Evolutionary conservation across 2,329 filamentous ascomycete genomes (phyloP).

Genomic region (Fusarium nodosum): DNA sequence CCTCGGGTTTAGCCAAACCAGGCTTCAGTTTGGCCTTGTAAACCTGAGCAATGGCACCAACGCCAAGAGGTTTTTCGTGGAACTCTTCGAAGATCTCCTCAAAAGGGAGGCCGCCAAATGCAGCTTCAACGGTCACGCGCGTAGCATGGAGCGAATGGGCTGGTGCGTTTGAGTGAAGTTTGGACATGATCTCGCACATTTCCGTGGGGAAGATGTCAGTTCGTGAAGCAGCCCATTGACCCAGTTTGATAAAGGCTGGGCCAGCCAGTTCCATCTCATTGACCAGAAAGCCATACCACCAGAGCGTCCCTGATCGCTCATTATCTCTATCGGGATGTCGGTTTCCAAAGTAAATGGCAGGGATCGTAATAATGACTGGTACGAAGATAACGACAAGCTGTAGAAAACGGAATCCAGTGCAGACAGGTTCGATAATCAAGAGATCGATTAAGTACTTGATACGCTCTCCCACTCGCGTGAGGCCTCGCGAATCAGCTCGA

Average conservation of each 20-base stretch:
- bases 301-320: conserved; percentile 84
- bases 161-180: conserved; percentile 92
- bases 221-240: conserved; percentile 97
- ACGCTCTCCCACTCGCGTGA: conserved; percentile 69
- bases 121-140: conserved; percentile 81
- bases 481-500: conserved; percentile 70
- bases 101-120: conserved; percentile 84
- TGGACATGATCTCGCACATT: conserved; percentile 93
- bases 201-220: conserved; percentile 96
- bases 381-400: conserved; percentile 91
- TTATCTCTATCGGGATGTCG: conserved; percentile 74
- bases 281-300: conserved; percentile 95
- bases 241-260: conserved; percentile 98
- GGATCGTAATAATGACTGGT: conserved; percentile 85
- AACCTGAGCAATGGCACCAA: conserved; percentile 96
- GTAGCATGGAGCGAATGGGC: conserved; percentile 88
- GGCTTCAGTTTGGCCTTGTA: conserved; percentile 95
- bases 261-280: conserved; percentile 91
- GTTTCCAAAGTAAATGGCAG: conserved; percentile 82
- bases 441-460: conserved; percentile 77
- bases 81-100: conserved; percentile 98
- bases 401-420: conserved; percentile 87
- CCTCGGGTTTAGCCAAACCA: conserved; percentile 75
- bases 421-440: conserved; percentile 86
- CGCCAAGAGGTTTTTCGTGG: conserved; percentile 87